Evolutionary conservation across 108 stramenopile genomes (phyloP), one percentile per base, ranked within the genome.

Genomic region (Cyclostephanos tholiformis): DNA sequence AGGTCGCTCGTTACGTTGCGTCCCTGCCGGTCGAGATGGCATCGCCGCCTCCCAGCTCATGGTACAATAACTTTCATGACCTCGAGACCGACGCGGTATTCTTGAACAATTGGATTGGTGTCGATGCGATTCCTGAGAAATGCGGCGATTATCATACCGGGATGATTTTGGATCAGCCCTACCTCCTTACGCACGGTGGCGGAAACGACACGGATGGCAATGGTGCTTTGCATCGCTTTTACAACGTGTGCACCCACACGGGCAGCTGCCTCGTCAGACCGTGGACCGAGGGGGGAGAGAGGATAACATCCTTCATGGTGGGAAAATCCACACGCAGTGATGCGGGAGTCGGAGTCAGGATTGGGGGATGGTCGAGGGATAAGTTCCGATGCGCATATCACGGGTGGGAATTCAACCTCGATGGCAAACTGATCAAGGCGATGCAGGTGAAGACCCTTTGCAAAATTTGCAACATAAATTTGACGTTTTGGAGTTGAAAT

Each of bases 321-420:
- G 36, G 43, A 11, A 26, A 50, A 32, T 20, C 57, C 13, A 2
- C 16, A 25, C 26, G 39, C 14, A 2, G 26, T 20, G 22, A 50
- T 14, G 44, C 16, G 14, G 14, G 16, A 46, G 13, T 12, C 3
- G 13, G 16, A 46, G n/a, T n/a, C n/a, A n/a, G n/a, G n/a, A n/a
- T n/a, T n/a, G n/a, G n/a, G n/a, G 16, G 44, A 32, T 4, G 4
- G 4, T 4, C 3, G 32, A 2, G 32, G 4, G 32, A 4, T 4
- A 32, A 32, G 14, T 49, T 82, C 35, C 64, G 64, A 48, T 82
- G 82, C 60, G 76, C 82, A 26, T 82, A 82, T 35, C 82, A 82
- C 36, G 82, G 82, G 39, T 82, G 82, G 82, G 67, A 78, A 43
- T 82, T 74, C 58, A 64, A 67, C 27, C 57, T 66, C 26, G 65